Evolutionary conservation across 768 basidiomycete species (phyloP).

Genomic region (Astraeus odoratus): DNA sequence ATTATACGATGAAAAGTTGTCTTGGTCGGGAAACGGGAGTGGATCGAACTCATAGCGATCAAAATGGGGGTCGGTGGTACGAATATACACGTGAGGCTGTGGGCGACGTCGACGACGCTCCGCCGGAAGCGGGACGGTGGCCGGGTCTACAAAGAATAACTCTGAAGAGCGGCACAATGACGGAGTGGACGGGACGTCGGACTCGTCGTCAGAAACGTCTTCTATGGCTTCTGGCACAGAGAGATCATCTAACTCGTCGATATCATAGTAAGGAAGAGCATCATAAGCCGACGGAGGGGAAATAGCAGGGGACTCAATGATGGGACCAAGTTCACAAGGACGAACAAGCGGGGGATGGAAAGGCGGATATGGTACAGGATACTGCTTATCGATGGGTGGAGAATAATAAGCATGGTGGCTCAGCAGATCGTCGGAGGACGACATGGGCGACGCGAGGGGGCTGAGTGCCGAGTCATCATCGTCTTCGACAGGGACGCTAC

Average conservation of each 20-base stretch:
- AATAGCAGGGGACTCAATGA: conserved; percentile 36
- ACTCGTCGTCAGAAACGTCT: conserved; percentile 82
- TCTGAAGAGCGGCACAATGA: conserved; percentile 54
- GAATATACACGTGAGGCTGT: conserved; percentile 54
- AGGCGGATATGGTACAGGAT: conserved; percentile 64
- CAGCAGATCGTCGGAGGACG: conserved; percentile 70
- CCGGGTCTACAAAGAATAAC: conserved; percentile 43
- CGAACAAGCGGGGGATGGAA: conserved; percentile 51
- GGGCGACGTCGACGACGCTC: conserved; percentile 46
- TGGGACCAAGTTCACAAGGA: conserved; percentile 43
- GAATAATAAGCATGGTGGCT: conserved; percentile 44
- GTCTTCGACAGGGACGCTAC: conserved; percentile 46
- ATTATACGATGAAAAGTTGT: conserved; percentile 42
- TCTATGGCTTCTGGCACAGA: conserved; percentile 77
- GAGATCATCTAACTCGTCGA: conserved; percentile 60
- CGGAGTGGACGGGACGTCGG: conserved; percentile 60
- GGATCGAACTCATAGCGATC: conserved; percentile 65
- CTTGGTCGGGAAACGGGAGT: conserved; percentile 58
- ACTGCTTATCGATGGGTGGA: conserved; percentile 41
- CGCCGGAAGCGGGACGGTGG: conserved; percentile 42
- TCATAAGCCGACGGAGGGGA: conserved; percentile 35
- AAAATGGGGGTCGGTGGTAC: conserved; percentile 51
- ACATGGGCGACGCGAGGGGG: conserved; percentile 62
- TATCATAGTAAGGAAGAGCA: conserved; percentile 56
- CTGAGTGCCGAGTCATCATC: conserved; percentile 54